These are phyloP conservation scores for Triticum turgidum DNA, from an alignment of 176 grass and related monocot genomes.

Conservation along the genomic window DNA sequence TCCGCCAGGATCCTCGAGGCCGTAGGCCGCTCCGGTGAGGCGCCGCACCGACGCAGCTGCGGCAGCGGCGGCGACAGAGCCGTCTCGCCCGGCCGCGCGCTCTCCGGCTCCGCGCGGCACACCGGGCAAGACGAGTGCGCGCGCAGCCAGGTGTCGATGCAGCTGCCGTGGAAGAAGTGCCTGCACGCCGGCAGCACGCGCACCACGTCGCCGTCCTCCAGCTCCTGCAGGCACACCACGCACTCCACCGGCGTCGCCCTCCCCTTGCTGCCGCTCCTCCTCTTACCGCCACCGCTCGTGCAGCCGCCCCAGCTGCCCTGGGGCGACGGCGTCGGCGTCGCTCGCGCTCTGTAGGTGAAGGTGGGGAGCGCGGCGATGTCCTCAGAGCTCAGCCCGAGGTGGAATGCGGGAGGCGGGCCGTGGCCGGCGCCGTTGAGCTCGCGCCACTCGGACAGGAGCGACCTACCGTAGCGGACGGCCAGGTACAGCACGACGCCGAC, in stretches of 20 bases:
- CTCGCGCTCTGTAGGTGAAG: constrained; percentile 34
- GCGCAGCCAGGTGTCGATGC: constrained; percentile 51
- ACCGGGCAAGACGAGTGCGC: constrained; percentile 46
- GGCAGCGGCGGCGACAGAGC: constrained; percentile 19
- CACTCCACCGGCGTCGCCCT: constrained; percentile 35
- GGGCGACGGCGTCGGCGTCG: background rate
- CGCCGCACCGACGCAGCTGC: constrained; percentile 21
- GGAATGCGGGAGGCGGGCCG: background rate
- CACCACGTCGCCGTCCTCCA: constrained; percentile 61
- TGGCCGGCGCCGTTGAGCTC: background rate
- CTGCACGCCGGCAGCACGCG: constrained; percentile 49
- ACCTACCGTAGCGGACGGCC: constrained; percentile 31
- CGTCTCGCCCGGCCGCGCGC: background rate
- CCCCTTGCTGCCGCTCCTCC: constrained; percentile 21
- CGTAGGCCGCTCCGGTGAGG: constrained; percentile 28
- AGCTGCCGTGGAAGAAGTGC: constrained; percentile 53
- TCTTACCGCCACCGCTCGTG: background rate
- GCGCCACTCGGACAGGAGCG: constrained; percentile 22
- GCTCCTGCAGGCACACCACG: constrained; percentile 56
- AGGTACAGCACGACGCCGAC: constrained; percentile 33
- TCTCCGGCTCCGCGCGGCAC: constrained; percentile 44
- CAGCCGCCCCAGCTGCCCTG: background rate
- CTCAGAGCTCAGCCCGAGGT: constrained; percentile 28
- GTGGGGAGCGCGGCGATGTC: constrained; percentile 54
- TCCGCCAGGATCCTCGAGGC: constrained; percentile 32